Base-by-base conservation (phyloP, 176 grass and related monocot species). In the Guadua angustifolia region DNA sequence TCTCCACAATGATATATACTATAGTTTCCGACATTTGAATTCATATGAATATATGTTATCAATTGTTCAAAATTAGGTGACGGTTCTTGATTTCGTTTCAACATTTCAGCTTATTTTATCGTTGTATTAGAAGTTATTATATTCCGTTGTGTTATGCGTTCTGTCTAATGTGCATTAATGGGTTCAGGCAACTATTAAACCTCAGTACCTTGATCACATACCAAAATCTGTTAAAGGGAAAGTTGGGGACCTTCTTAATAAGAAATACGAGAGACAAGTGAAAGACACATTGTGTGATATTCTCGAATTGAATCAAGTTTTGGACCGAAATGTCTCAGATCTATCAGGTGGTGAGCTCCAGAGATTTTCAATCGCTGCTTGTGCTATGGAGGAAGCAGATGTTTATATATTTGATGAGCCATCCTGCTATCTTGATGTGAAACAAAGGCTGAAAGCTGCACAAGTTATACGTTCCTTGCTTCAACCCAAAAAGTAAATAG, bases 291-390 rank as follows among this genome's bases (percentile, higher is more conserved):
- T 93, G 40, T 94, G 91, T 69, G 69, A 50, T 74, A 78, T 86
- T 67, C 86, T 97, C 5, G 91, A 92, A 56, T 70, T 97, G 74
- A 97, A 90, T 71, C 89, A 94, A 75, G 65, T 94, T 66, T 75
- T 97, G 45, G 87, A 86, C 72, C 82, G 94, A 66, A 88, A 97
- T 67, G 45, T 94, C 35, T 83, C 79, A 64, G 91, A 94, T 84
- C 81, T 97, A 40, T 97, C 91, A 75, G 91, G 94, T 66, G 91
- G 94, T 35, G 94, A 97, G 71, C 82, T 97, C 67, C 91, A 97
- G 85, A 91, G 94, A 72, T 90, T 97, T 88, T 86, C 90, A 69
- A 95, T 95, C 80, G 88, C 90, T 64, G 90, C 85, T 39, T 74
- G 85, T 73, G 90, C 79, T 52, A 78, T 92, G 68, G 85, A 95